These are phyloP conservation scores for Lumnitzera racemosa DNA, from an alignment of 345 rosid genomes.

Conservation along the genomic window DNA sequence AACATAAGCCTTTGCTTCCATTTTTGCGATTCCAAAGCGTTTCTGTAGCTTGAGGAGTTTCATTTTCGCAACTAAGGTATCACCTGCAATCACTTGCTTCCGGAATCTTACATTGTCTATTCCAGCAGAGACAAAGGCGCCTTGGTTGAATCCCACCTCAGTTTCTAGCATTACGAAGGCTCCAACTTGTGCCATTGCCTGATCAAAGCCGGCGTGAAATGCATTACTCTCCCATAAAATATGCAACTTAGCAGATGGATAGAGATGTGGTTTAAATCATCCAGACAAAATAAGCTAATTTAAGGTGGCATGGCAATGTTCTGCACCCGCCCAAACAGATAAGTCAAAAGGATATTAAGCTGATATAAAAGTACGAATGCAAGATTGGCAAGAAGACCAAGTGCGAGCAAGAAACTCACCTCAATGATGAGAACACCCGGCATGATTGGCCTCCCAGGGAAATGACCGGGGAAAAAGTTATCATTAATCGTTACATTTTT, in stretches of 20 bases:
- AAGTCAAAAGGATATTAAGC: too few species aligned
- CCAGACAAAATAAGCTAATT: too few species aligned
- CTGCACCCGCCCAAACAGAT: too few species aligned
- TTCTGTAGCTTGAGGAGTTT: slow-evolving; percentile 74
- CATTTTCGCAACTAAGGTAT: slow-evolving; percentile 93
- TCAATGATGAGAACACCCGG: slow-evolving; percentile 99
- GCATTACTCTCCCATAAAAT: not conserved
- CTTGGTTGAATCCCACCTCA: slow-evolving; percentile 74
- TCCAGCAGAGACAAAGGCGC: slow-evolving; percentile 85
- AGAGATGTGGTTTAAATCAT: too few species aligned
- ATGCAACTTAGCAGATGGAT: too few species aligned
- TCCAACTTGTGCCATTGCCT: slow-evolving; percentile 99
- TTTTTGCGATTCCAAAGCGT: slow-evolving; percentile 87
- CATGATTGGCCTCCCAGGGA: slow-evolving; percentile 98
- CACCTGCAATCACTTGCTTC: slow-evolving; percentile 94
- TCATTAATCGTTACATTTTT: slow-evolving; percentile 97
- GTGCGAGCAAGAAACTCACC: slow-evolving; percentile 29
- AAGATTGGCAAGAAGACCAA: too few species aligned
- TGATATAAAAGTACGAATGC: too few species aligned
- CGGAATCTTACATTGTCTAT: slow-evolving; percentile 90
- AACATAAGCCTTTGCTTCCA: slow-evolving; percentile 96
- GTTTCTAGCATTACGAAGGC: slow-evolving; percentile 92
- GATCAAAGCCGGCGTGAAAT: slow-evolving; percentile 12
- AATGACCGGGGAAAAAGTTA: slow-evolving; percentile 98
- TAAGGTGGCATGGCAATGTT: too few species aligned